Evolutionary conservation across 441 rosid genomes (phyloP).

Genomic region (Adansonia grandidieri): DNA sequence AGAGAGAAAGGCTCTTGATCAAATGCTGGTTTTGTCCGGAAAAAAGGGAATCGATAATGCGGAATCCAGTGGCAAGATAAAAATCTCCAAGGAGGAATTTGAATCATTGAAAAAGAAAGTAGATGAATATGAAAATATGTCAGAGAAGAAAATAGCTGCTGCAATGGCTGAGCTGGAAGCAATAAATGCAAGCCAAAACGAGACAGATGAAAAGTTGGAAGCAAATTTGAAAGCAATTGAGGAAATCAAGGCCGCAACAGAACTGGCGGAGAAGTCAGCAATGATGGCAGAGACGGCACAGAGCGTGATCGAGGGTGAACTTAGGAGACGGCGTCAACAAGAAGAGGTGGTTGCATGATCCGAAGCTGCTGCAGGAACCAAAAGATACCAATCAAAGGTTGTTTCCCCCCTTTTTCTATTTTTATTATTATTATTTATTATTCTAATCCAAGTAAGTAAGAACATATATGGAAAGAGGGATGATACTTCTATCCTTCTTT

Average conservation of each 20-base stretch:
- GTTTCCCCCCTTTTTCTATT: too few species aligned
- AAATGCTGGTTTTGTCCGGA: constrained; percentile 52
- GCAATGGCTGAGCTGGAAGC: constrained; percentile 52
- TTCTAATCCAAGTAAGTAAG: too few species aligned
- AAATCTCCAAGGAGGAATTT: constrained; percentile 54
- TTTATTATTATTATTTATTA: too few species aligned
- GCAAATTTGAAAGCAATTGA: constrained; percentile 55
- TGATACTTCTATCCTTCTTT: too few species aligned
- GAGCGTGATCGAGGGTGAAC: constrained; percentile 63
- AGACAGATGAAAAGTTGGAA: constrained; percentile 47
- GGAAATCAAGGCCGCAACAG: constrained; percentile 72
- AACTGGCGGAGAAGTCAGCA: constrained; percentile 67
- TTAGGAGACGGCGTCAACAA: constrained; percentile 57
- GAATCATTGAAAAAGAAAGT: constrained; percentile 55
- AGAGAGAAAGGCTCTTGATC: constrained; percentile 52
- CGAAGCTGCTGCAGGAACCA: too few species aligned
- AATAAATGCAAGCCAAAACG: constrained; percentile 44
- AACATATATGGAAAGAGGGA: too few species aligned
- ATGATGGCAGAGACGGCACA: constrained; percentile 72
- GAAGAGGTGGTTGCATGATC: constrained; percentile 38
- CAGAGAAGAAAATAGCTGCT: constrained; percentile 50
- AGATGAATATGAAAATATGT: constrained; percentile 46
- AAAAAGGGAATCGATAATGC: constrained; percentile 31
- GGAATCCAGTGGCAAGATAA: constrained; percentile 45
- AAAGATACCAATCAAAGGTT: too few species aligned